Evolutionary conservation across 192 early-diverging fungal species (phyloP).

Genomic region (Backusella australiensis): DNA sequence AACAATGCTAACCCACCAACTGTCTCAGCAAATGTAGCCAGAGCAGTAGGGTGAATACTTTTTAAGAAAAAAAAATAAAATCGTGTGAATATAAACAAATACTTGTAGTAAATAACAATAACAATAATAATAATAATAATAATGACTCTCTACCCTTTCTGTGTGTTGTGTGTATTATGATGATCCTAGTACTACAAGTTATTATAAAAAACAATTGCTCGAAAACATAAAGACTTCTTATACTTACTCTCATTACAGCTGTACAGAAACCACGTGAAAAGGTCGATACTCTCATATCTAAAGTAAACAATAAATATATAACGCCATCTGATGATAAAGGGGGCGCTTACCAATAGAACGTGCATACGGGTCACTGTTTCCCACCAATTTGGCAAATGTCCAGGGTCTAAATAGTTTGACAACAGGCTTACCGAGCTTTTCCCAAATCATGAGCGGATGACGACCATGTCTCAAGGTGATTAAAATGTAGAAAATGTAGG

Average conservation of each 20-base stretch:
- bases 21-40: conserved; percentile 57
- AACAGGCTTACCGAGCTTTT: conserved; percentile 44
- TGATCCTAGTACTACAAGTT: conserved; percentile 39
- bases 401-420: conserved; percentile 45
- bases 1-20: conserved; percentile 51
- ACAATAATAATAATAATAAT: too few relatives aligned
- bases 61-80: neutral
- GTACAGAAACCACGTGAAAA: conserved; percentile 53
- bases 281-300: conserved; percentile 53
- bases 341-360: conserved; percentile 39
- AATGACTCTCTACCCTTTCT: conserved; percentile 27
- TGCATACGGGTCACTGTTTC: conserved; percentile 48
- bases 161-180: conserved; percentile 49
- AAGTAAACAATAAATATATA: conserved; percentile 15
- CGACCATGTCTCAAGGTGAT: conserved; percentile 23
- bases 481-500: conserved; percentile 25
- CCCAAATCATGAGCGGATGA: conserved; percentile 48
- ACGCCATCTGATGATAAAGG: neutral
- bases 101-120: too few relatives aligned
- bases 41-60: conserved; percentile 50
- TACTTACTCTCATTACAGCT: conserved; percentile 51
- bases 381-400: conserved; percentile 46
- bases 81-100: neutral
- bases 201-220: neutral
- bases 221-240: too few relatives aligned